Evolutionary conservation across 495 filamentous ascomycete species (phyloP), one percentile per base, ranked within the genome.

Genomic region (Podospora anserina): DNA sequence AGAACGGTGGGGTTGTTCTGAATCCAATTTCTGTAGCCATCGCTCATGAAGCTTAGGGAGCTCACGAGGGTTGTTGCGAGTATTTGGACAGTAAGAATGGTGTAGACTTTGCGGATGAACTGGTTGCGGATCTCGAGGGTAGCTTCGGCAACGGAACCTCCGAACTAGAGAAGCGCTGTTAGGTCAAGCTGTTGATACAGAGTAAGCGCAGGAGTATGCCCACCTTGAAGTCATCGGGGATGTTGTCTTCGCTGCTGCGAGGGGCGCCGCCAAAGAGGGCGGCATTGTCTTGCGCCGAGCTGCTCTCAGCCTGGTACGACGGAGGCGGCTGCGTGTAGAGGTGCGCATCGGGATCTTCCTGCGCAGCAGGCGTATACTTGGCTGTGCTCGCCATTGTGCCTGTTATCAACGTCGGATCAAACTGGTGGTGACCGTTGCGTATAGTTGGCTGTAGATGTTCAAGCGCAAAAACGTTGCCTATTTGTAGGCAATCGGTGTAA

Each of bases 181-280:
- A 62, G 60, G 32, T 27, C 19, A 32, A 19, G 3, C n/a, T 69
- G 32, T 7, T 34, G 34, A 28, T 66, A 63, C 7, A 67, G 23
- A 16, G 55, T n/a, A 34, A 62, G 4, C 11, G 18, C 27, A 2
- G 26, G 58, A 16, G 13, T 66, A 5, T 26, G 26, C 15, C 11
- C 76, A 91, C 90, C 83, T 97, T 99, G 86, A 99, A 98, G 82
- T 99, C 95, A 85, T 99, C 95, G 4, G 95, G 95, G 58, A 99
- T 77, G 77, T 97, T 93, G 78, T 94, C 91, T 74, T 96, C 92
- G 77, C 88, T 88, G 77, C 86, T 90, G 69, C 95, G 89, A 65
- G 89, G 84, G 64, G 78, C 84, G 62, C 71, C 78, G 15, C 55
- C 55, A 68, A 82, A 81, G 64, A 83, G 72, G 49, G 74, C 78